Percentiles rank a stretch among this genome's conserved stretches.
Evolutionary conservation across 148 eudicot species (phyloP).

Genomic region (Diospyros kaki): DNA sequence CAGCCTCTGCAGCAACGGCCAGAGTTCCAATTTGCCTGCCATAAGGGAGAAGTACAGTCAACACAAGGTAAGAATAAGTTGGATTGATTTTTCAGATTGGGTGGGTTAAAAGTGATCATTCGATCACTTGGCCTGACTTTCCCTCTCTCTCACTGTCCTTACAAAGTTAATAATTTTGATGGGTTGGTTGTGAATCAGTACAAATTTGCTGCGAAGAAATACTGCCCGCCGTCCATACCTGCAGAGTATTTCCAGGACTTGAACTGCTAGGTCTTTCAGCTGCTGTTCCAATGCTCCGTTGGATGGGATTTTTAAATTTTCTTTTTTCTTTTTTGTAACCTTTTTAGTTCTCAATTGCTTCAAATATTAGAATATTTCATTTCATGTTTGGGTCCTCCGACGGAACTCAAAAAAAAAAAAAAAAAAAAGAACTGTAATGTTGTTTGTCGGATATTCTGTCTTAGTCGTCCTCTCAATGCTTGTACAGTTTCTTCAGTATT

Average conservation of each 20-base stretch:
- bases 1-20: conserved; percentile 53
- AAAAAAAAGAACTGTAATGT: too few relatives aligned
- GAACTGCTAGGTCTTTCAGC: conserved; percentile 18
- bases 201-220: conserved; percentile 83
- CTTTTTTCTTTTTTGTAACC: neutral
- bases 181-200: conserved; percentile 74
- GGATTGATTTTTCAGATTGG: too few relatives aligned
- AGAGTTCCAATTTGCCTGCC: conserved; percentile 70
- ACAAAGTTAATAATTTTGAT: too few relatives aligned
- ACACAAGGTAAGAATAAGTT: conserved; percentile 63
- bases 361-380: neutral
- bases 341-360: neutral
- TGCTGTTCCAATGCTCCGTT: conserved; percentile 5
- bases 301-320: conserved; percentile 9
- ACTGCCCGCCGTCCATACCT: conserved; percentile 80
- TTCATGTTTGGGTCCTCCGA: too few relatives aligned
- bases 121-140: too few relatives aligned
- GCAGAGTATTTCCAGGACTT: conserved; percentile 52
- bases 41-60: conserved; percentile 89
- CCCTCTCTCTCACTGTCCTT: too few relatives aligned
- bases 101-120: too few relatives aligned
- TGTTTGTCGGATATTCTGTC: too few relatives aligned
- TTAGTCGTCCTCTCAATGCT: too few relatives aligned
- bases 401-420: too few relatives aligned
- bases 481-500: too few relatives aligned